Evolutionary conservation across 495 filamentous ascomycete genomes (phyloP).

Genomic region (Clohesyomyces aquaticus): DNA sequence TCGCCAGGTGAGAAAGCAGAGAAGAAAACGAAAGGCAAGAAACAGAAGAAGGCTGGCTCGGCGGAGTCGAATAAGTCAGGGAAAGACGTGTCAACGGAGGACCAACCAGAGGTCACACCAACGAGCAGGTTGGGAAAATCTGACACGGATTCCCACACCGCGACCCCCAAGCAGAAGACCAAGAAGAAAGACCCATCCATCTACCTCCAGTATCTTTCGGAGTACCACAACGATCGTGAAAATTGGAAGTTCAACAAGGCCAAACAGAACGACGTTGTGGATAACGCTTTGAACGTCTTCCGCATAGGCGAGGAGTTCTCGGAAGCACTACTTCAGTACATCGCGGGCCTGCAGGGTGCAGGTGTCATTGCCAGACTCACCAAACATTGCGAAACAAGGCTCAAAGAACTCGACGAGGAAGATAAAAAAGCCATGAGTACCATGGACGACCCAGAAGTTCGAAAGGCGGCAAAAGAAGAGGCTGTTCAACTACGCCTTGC

Average conservation of each 20-base stretch:
- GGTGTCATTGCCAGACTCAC: conserved; percentile 27
- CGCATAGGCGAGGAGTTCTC: conserved; percentile 30
- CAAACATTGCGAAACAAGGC: conserved; percentile 35
- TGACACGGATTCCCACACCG: neutral
- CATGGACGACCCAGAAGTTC: conserved; percentile 39
- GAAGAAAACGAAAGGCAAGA: conserved; percentile 13
- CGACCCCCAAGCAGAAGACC: conserved; percentile 7
- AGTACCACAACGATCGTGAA: conserved; percentile 66
- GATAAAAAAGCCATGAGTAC: conserved; percentile 23
- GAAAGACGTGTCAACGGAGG: neutral
- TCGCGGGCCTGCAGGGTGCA: conserved; percentile 34
- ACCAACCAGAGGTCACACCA: neutral
- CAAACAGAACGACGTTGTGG: conserved; percentile 78
- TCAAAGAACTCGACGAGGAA: conserved; percentile 34
- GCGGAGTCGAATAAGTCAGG: neutral
- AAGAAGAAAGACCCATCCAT: conserved; percentile 32
- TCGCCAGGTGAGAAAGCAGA: conserved; percentile 14
- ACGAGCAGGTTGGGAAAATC: neutral
- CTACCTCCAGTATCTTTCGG: conserved; percentile 71
- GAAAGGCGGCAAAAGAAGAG: conserved; percentile 42
- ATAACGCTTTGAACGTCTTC: conserved; percentile 64
- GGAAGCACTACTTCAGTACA: conserved; percentile 31
- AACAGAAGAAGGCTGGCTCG: conserved; percentile 34
- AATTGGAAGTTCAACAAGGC: conserved; percentile 95
- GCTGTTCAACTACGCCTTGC: conserved; percentile 36